Evolutionary conservation across 2,329 filamentous ascomycete genomes (phyloP).

Genomic region (Colletotrichum liaoningense): DNA sequence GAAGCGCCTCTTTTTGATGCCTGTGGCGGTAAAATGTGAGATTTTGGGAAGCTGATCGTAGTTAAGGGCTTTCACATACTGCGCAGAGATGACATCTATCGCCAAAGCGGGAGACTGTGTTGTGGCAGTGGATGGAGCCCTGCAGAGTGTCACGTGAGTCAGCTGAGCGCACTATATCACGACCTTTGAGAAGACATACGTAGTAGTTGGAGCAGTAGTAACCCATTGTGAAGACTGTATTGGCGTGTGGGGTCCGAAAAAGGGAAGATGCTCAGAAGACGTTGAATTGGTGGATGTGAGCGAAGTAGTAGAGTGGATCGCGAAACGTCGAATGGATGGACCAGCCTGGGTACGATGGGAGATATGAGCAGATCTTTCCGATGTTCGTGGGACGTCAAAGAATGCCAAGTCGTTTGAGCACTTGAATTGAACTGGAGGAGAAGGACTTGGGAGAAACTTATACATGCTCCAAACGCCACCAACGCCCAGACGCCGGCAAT

Average conservation of each 20-base stretch:
- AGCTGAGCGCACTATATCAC: not conserved
- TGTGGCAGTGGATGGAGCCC: conserved; percentile 47
- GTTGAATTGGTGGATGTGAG: not conserved
- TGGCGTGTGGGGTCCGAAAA: not conserved
- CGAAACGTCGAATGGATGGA: conserved; percentile 26
- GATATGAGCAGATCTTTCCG: not conserved
- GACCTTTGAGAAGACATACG: conserved; percentile 34
- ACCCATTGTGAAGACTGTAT: conserved; percentile 38
- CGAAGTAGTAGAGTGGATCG: not conserved
- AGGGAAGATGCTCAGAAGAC: not conserved
- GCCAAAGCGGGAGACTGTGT: conserved; percentile 44
- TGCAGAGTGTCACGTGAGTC: conserved; percentile 24
- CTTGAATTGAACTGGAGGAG: not conserved
- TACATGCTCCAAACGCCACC: conserved; percentile 27
- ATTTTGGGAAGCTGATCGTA: not conserved
- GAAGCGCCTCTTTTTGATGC: conserved; percentile 34
- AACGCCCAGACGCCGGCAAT: conserved; percentile 24
- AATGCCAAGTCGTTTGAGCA: conserved; percentile 18
- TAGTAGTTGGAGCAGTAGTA: conserved; percentile 49
- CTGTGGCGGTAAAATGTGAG: not conserved
- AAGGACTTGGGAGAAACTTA: conserved; percentile 28
- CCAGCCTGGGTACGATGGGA: conserved; percentile 18
- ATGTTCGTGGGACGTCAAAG: conserved; percentile 29
- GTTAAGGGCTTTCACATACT: conserved; percentile 32
- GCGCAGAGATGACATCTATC: conserved; percentile 44